phyloP scores from a whole-genome alignment of 495 filamentous ascomycete species.

The Staphylotrichum longicolle region DNA sequence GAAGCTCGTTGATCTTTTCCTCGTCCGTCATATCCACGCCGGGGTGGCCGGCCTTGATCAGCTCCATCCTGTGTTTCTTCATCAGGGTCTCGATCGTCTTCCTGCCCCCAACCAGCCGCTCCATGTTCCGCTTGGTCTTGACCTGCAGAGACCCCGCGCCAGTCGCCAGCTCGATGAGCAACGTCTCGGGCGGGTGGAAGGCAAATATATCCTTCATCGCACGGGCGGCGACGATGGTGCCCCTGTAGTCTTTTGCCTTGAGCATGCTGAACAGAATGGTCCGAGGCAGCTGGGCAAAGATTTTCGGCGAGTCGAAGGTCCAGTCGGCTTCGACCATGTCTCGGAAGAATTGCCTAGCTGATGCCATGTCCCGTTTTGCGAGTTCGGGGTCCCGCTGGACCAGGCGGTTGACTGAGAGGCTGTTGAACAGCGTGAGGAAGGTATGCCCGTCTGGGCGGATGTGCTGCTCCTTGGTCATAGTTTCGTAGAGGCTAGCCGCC shows the following conservation, averaged over 20 bases:
- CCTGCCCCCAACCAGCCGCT: slow-evolving; percentile 35
- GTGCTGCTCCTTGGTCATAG: slow-evolving; percentile 36
- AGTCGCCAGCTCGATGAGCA: slow-evolving; percentile 43
- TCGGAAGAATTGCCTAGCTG: slow-evolving; percentile 55
- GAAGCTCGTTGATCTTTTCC: slow-evolving; percentile 29
- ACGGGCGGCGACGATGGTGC: slow-evolving; percentile 60
- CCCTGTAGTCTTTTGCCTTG: slow-evolving; percentile 45
- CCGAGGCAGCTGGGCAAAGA: slow-evolving; percentile 40
- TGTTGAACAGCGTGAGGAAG: slow-evolving; percentile 63
- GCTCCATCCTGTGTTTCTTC: slow-evolving; percentile 19
- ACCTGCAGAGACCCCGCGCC: slow-evolving; percentile 39
- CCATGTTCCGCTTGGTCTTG: slow-evolving; percentile 34
- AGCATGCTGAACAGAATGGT: slow-evolving; percentile 47
- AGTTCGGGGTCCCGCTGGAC: slow-evolving; percentile 42
- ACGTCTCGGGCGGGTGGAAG: slow-evolving; percentile 44
- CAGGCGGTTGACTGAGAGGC: slow-evolving; percentile 45
- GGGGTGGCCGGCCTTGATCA: slow-evolving; percentile 24
- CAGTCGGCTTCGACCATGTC: slow-evolving; percentile 54
- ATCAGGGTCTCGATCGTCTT: slow-evolving; percentile 35
- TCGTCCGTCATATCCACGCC: slow-evolving; percentile 24
- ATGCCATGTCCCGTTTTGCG: slow-evolving; percentile 47
- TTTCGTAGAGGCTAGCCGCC: slow-evolving; percentile 57
- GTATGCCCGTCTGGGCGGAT: slow-evolving; percentile 65
- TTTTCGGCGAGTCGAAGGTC: slow-evolving; percentile 34
- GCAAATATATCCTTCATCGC: slow-evolving; percentile 54